Evolutionary conservation across 148 eudicot genomes (phyloP).

Genomic region (Dianthus caryophyllus): DNA sequence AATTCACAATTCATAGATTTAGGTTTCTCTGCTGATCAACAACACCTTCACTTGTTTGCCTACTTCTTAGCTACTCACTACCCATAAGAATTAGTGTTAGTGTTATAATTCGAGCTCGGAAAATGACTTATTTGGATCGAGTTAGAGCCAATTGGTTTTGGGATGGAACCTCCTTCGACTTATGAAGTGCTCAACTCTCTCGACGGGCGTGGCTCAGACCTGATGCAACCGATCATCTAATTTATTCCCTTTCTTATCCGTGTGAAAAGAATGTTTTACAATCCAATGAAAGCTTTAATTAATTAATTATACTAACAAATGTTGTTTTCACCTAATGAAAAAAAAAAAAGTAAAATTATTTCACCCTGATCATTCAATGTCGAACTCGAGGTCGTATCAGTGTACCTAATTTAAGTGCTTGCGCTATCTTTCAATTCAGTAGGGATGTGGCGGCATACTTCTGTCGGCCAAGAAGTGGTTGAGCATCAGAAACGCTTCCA

Average conservation of each 20-base stretch:
- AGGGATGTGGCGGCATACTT: conserved; percentile 37
- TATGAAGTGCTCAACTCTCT: too few relatives aligned
- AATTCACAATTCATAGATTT: neutral
- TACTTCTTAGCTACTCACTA: too few relatives aligned
- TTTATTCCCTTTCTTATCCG: neutral
- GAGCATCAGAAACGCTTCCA: conserved; percentile 44
- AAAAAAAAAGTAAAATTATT: neutral
- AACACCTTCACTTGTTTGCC: neutral
- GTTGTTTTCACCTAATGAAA: conserved; percentile 11
- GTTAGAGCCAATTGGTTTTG: too few relatives aligned
- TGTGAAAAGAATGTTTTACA: conserved; percentile 27
- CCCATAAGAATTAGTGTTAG: too few relatives aligned
- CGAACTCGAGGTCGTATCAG: neutral
- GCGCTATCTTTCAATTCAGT: too few relatives aligned
- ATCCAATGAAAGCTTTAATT: neutral
- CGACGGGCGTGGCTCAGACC: too few relatives aligned
- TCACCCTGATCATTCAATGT: neutral
- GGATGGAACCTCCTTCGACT: too few relatives aligned
- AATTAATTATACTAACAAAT: neutral
- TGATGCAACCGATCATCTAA: neutral
- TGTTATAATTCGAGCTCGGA: too few relatives aligned
- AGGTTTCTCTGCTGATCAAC: conserved; percentile 18
- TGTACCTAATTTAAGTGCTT: neutral
- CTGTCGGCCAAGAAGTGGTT: conserved; percentile 39
- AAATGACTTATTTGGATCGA: too few relatives aligned